These are phyloP conservation scores for Sanghuangporus baumii DNA, from an alignment of 1,284 basidiomycete species.

Conservation along the genomic window DNA sequence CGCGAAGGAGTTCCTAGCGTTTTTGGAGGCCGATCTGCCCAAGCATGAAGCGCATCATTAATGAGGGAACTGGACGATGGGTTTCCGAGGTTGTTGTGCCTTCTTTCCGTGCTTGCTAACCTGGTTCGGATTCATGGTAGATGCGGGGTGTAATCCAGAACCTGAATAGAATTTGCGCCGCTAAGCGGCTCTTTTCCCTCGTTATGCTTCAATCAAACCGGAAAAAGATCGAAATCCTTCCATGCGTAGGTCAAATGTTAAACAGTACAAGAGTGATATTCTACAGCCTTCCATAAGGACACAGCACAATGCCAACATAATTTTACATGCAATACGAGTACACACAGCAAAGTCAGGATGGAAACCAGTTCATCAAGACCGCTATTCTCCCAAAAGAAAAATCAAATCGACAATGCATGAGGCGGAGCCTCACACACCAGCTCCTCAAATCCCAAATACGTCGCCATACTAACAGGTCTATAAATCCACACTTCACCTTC, in stretches of 20 bases:
- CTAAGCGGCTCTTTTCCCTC: no score
- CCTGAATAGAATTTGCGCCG: no score
- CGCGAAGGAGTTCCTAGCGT: constrained; percentile 54
- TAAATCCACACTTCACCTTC: constrained; percentile 38
- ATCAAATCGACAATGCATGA: not conserved
- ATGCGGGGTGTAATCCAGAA: no score
- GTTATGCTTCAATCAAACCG: no score
- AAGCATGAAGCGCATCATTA: constrained; percentile 51
- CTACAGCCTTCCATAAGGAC: no score
- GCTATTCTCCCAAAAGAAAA: not conserved
- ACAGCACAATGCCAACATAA: no score
- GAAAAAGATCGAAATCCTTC: no score
- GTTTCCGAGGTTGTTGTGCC: no score
- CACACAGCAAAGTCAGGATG: not conserved
- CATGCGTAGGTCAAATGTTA: no score
- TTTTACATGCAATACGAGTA: not conserved
- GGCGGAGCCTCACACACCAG: constrained; percentile 18
- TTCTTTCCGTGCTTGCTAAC: no score
- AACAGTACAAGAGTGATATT: no score
- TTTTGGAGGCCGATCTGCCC: constrained; percentile 55
- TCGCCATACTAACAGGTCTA: constrained; percentile 32
- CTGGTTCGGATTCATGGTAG: no score
- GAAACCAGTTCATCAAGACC: not conserved
- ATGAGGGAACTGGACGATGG: not conserved
- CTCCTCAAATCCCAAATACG: constrained; percentile 28